phyloP scores from a whole-genome alignment of 1,284 basidiomycete species.

The Cutaneotrichosporon sp. region DNA sequence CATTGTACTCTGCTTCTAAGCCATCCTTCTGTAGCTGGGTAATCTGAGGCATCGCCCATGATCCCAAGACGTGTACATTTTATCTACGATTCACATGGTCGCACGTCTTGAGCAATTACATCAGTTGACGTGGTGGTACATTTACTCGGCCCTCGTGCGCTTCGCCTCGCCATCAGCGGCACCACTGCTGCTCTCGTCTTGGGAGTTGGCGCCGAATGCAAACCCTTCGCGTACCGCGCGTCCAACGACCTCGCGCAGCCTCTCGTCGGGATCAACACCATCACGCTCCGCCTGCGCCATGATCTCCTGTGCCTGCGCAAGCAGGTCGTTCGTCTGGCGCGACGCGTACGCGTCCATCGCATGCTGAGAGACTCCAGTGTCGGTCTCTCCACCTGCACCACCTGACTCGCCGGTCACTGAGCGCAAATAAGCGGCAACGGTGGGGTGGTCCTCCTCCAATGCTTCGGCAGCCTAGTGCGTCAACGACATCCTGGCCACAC shows the following conservation, averaged over 20 bases:
- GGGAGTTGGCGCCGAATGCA: slow-evolving; percentile 19
- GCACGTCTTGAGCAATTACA: too few species aligned
- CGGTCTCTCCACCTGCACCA: slow-evolving; percentile 8
- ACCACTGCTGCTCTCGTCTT: neutral
- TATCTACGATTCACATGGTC: too few species aligned
- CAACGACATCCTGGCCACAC: too few species aligned
- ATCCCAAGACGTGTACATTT: too few species aligned
- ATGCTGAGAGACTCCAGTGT: slow-evolving; percentile 58
- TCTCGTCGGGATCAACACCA: slow-evolving; percentile 42
- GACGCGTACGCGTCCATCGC: slow-evolving; percentile 65
- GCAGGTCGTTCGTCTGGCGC: slow-evolving; percentile 62
- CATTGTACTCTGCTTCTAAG: too few species aligned
- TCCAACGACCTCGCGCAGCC: slow-evolving; percentile 41
- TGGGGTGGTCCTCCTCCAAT: slow-evolving; percentile 72
- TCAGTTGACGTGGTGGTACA: too few species aligned
- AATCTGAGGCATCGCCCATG: too few species aligned
- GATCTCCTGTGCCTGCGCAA: slow-evolving; percentile 60
- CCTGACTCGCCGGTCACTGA: slow-evolving; percentile 47
- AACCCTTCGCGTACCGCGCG: slow-evolving; percentile 39
- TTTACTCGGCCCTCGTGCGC: slow-evolving; percentile 7
- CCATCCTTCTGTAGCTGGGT: too few species aligned
- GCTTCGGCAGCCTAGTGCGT: slow-evolving; percentile 66
- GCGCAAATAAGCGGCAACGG: slow-evolving; percentile 65
- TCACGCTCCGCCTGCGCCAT: slow-evolving; percentile 42
- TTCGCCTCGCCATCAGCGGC: neutral